phyloP scores from a whole-genome alignment of 441 rosid genomes.

The Arabidopsis lyrata region DNA sequence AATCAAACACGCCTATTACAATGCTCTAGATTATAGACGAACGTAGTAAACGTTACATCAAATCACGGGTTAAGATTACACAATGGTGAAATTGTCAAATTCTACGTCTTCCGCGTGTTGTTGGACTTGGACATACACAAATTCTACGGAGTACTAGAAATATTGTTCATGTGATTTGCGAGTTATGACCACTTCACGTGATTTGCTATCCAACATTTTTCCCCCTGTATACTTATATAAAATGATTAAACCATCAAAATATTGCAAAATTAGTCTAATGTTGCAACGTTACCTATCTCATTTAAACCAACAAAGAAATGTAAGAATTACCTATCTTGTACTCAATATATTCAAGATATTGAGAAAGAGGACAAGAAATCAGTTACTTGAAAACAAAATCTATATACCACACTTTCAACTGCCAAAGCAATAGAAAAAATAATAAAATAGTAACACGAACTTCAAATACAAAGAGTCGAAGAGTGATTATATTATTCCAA shows the following conservation, averaged over 20 bases:
- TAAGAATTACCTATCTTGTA: conserved; percentile 10
- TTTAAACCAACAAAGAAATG: not conserved
- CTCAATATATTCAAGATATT: not conserved
- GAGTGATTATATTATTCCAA: not conserved
- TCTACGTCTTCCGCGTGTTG: conserved; percentile 19
- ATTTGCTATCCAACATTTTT: conserved; percentile 7
- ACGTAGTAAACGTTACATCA: conserved; percentile 37
- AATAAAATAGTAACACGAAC: conserved; percentile 25
- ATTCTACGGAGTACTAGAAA: conserved; percentile 36
- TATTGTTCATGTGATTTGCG: conserved; percentile 25
- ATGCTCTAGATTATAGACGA: not conserved
- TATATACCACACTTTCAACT: conserved; percentile 32
- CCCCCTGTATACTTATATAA: not conserved
- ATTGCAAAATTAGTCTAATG: not conserved
- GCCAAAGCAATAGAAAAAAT: conserved; percentile 25
- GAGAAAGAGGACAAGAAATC: conserved; percentile 22
- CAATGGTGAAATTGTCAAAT: conserved; percentile 17
- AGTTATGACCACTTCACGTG: conserved; percentile 25
- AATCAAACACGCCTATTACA: conserved; percentile 5
- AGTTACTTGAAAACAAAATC: conserved; percentile 24
- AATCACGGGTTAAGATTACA: conserved; percentile 36
- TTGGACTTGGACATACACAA: conserved; percentile 21
- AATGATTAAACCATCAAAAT: not conserved
- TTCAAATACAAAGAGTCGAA: conserved; percentile 6
- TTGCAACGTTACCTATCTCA: not conserved